Conservation (phyloP, 1,139 yeast genomes). For the Geotrichum phurueaensis region DNA sequence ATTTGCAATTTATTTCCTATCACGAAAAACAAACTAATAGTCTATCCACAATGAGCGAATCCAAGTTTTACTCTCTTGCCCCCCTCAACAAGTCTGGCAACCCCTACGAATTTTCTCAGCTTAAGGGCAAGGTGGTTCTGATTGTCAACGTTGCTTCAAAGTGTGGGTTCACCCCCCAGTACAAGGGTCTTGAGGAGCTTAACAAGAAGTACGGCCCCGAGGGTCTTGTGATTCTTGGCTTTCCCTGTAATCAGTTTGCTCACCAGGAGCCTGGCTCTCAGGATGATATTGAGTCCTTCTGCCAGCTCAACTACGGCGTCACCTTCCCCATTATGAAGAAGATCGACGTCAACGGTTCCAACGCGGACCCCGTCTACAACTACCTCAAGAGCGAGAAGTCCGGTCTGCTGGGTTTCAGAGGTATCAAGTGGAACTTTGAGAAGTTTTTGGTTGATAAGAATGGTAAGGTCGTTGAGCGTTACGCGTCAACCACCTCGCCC, state of each 20-base stretch:
- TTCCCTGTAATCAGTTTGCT: conserved; percentile 91
- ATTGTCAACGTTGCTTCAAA: conserved; percentile 91
- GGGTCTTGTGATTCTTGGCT: conserved; percentile 77
- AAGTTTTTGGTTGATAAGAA: conserved; percentile 70
- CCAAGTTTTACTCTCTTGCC: conserved; percentile 49
- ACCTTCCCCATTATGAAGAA: conserved; percentile 84
- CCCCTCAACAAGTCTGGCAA: conserved; percentile 56
- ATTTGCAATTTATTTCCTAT: no score
- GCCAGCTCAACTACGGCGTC: conserved; percentile 68
- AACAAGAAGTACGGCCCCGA: conserved; percentile 70
- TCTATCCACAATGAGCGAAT: neutral
- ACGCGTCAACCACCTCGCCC: conserved; percentile 66
- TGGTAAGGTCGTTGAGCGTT: conserved; percentile 71
- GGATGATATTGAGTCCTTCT: conserved; percentile 57
- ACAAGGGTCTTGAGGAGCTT: conserved; percentile 74
- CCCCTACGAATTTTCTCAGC: conserved; percentile 58
- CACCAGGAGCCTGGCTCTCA: conserved; percentile 79
- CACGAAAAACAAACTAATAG: neutral
- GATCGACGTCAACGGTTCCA: conserved; percentile 80
- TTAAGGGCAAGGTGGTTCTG: conserved; percentile 85
- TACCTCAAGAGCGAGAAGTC: conserved; percentile 61
- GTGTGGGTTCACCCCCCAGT: conserved; percentile 55
- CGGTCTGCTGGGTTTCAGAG: conserved; percentile 69
- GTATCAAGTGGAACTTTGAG: conserved; percentile 93
- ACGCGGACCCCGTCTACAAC: conserved; percentile 73